phyloP scores from a whole-genome alignment of 2,329 filamentous ascomycete species.

The Geosmithia flava region DNA sequence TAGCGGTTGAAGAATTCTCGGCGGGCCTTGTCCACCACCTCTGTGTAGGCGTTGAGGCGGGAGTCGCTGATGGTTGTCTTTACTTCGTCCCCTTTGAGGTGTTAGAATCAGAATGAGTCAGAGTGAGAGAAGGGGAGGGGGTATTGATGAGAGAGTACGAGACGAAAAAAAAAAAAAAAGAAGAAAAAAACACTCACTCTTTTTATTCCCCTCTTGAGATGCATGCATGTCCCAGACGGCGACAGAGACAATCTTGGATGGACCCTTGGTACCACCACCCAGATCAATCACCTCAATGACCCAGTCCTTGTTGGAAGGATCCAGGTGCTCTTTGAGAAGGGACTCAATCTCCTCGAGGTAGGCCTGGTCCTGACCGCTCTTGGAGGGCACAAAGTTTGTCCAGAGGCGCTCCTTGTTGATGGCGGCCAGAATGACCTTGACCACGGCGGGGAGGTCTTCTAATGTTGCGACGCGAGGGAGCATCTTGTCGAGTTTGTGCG shows the following conservation, averaged over 20 bases:
- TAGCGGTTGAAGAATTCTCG: slow-evolving; percentile 4
- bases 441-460: slow-evolving; percentile 5
- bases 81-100: background rate
- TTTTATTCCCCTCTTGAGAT: slow-evolving; percentile 2
- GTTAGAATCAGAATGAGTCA: background rate
- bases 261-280: slow-evolving; percentile 1
- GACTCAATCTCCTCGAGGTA: slow-evolving; percentile 5
- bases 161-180: too few relatives aligned
- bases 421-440: slow-evolving; percentile 5
- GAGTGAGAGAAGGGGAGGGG: too few relatives aligned
- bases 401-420: slow-evolving; percentile 5
- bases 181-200: slow-evolving; percentile 2
- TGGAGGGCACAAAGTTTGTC: slow-evolving; percentile 4
- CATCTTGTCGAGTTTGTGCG: background rate
- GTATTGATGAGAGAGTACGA: background rate
- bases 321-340: slow-evolving; percentile 6
- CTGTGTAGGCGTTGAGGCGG: slow-evolving; percentile 2
- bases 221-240: slow-evolving; percentile 8
- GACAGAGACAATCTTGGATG: slow-evolving; percentile 4
- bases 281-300: slow-evolving; percentile 7
- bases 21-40: slow-evolving; percentile 3
- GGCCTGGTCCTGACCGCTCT: slow-evolving; percentile 4
- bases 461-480: slow-evolving; percentile 2
- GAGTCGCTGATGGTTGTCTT: slow-evolving; percentile 3
- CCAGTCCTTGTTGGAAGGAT: slow-evolving; percentile 6